These are phyloP conservation scores for Bothriochloa decipiens DNA, from an alignment of 176 grass and related monocot species.

Conservation along the genomic window DNA sequence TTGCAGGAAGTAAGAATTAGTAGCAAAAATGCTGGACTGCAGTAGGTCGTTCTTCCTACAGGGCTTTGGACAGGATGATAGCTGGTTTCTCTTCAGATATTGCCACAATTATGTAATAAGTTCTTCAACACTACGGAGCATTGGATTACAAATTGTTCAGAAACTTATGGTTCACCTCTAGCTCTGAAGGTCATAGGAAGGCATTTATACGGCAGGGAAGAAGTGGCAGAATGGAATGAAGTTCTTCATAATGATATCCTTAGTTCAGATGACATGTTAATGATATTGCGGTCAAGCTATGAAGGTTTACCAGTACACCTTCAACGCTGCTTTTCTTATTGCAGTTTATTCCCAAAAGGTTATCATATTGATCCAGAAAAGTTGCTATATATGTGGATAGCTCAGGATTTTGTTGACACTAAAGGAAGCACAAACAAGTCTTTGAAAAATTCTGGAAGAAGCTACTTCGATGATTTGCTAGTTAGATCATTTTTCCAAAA, in stretches of 20 bases:
- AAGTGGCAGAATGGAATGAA: neutral
- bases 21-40: slow-evolving; percentile 36
- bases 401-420: slow-evolving; percentile 42
- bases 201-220: neutral
- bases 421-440: neutral
- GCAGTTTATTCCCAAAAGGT: slow-evolving; percentile 40
- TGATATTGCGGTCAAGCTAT: slow-evolving; percentile 28
- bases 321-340: slow-evolving; percentile 39
- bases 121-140: neutral
- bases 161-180: slow-evolving; percentile 37
- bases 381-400: slow-evolving; percentile 46
- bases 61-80: slow-evolving; percentile 1
- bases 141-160: slow-evolving; percentile 35
- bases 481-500: slow-evolving; percentile 45
- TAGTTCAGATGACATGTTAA: slow-evolving; percentile 27
- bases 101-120: neutral
- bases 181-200: slow-evolving; percentile 33
- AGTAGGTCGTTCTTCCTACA: slow-evolving; percentile 1
- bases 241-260: slow-evolving; percentile 20
- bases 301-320: slow-evolving; percentile 27
- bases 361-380: slow-evolving; percentile 28
- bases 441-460: slow-evolving; percentile 41
- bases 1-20: slow-evolving; percentile 21
- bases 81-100: slow-evolving; percentile 18
- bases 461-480: slow-evolving; percentile 46